Conservation (phyloP, 306 rosid genomes). For the Canavalia ensiformis region DNA sequence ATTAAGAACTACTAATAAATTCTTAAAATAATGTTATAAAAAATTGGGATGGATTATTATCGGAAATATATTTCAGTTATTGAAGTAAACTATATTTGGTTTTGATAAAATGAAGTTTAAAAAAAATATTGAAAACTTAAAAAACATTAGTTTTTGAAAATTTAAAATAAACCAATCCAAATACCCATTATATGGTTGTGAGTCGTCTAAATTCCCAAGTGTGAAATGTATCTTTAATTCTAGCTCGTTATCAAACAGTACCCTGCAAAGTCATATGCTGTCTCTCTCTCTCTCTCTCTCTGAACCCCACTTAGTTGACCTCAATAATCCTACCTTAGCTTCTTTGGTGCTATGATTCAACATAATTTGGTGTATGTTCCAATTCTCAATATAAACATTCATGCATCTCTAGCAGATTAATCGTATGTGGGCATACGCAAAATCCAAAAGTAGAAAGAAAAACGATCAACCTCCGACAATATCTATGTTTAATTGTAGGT, state of each 20-base stretch:
- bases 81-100: not conserved
- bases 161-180: not conserved
- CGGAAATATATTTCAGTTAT: not conserved
- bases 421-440: not conserved
- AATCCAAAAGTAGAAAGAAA: not conserved
- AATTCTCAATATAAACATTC: not conserved
- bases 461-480: not conserved
- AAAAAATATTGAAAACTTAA: too few relatives aligned
- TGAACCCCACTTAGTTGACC: not conserved
- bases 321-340: not conserved
- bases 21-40: too few relatives aligned
- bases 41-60: too few relatives aligned
- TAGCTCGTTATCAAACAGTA: not conserved
- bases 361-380: not conserved
- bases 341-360: not conserved
- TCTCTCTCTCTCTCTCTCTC: not conserved
- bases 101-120: too few relatives aligned
- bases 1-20: too few relatives aligned
- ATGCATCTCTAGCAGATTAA: not conserved
- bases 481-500: not conserved
- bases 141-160: too few relatives aligned
- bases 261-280: not conserved
- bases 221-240: not conserved
- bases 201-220: not conserved
- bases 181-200: not conserved